phyloP scores from a whole-genome alignment of 352 stramenopile genomes.

The Pythium coloratum region DNA sequence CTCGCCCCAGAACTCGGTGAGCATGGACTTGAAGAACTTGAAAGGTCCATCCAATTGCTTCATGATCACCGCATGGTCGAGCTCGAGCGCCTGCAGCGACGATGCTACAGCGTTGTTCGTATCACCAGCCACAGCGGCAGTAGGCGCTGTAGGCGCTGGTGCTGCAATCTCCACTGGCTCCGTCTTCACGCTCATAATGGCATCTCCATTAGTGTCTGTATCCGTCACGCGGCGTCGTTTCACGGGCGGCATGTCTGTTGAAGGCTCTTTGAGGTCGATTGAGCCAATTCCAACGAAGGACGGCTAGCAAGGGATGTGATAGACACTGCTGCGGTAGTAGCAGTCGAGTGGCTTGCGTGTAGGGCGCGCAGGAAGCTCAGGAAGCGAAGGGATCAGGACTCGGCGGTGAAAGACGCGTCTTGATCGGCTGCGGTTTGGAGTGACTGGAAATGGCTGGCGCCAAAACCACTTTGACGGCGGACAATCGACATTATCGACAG shows the following conservation, averaged over 20 bases:
- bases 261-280: not conserved
- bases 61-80: constrained; percentile 23
- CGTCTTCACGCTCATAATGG: not conserved
- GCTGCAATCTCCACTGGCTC: not conserved
- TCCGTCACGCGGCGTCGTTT: constrained; percentile 28
- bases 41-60: constrained; percentile 24
- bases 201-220: not conserved
- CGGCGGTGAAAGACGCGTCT: not conserved
- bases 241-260: constrained; percentile 21
- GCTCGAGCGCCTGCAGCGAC: constrained; percentile 6
- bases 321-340: not conserved
- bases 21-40: constrained; percentile 60
- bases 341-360: not conserved
- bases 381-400: not conserved
- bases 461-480: constrained; percentile 16
- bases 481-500: constrained; percentile 10
- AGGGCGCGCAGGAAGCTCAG: not conserved
- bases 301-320: not conserved
- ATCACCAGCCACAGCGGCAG: not conserved
- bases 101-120: not conserved
- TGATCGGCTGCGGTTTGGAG: not conserved
- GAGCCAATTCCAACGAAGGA: not conserved
- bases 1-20: constrained; percentile 72
- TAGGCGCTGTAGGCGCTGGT: not conserved
- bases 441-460: constrained; percentile 26